Percentiles rank a stretch among this genome's conserved stretches.
These are phyloP conservation scores for Parathielavia hyrcaniae DNA, from an alignment of 495 filamentous ascomycete species.

Conservation along the genomic window DNA sequence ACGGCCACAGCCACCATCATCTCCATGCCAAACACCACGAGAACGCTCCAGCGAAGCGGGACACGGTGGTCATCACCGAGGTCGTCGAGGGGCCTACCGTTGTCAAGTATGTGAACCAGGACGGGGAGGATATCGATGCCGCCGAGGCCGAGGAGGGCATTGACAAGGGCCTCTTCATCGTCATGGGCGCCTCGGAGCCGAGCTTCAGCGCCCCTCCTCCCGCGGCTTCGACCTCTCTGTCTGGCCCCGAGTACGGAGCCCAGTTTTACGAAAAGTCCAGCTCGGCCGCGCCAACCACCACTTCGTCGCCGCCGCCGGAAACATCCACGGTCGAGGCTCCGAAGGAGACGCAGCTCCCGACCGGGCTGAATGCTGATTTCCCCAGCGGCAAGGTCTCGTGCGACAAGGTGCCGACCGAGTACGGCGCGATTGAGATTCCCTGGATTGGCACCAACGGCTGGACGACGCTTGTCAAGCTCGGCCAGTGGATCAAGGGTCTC, in stretches of 20 bases:
- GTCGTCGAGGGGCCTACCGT: conserved; percentile 47
- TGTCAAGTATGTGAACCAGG: conserved; percentile 51
- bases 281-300: conserved; percentile 8
- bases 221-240: conserved; percentile 24
- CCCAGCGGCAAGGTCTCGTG: conserved; percentile 71
- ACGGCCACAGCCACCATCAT: conserved; percentile 41
- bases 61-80: conserved; percentile 29
- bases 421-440: conserved; percentile 66
- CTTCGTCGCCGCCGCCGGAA: neutral
- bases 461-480: conserved; percentile 67
- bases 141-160: conserved; percentile 58
- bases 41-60: conserved; percentile 35
- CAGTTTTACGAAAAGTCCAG: conserved; percentile 35
- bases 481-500: conserved; percentile 34
- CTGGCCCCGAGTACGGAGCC: conserved; percentile 21
- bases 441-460: conserved; percentile 69
- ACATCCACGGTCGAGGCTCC: conserved; percentile 14
- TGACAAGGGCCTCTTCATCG: conserved; percentile 46
- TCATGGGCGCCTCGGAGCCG: conserved; percentile 45
- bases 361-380: conserved; percentile 62
- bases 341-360: conserved; percentile 23
- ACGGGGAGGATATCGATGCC: conserved; percentile 48
- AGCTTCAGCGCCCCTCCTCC: conserved; percentile 38
- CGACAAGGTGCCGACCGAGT: conserved; percentile 67
- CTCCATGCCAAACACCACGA: conserved; percentile 34